phyloP scores from a whole-genome alignment of 1,284 basidiomycete species.

The Agaricales sp. region DNA sequence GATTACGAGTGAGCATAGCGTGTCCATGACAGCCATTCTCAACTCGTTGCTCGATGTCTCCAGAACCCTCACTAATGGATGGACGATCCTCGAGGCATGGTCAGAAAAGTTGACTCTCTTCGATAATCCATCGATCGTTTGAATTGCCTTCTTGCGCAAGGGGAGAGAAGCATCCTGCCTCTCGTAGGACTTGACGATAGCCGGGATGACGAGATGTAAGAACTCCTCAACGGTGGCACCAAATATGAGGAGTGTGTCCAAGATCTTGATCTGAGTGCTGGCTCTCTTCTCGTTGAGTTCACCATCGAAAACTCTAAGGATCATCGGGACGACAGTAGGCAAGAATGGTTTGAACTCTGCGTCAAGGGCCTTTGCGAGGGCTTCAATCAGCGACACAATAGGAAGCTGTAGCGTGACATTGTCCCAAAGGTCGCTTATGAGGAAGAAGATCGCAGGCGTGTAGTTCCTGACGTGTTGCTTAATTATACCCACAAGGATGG shows the following conservation, averaged over 20 bases:
- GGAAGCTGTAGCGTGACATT: slow-evolving; percentile 82
- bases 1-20: slow-evolving; percentile 83
- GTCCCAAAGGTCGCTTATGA: slow-evolving; percentile 88
- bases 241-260: slow-evolving; percentile 92
- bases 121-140: slow-evolving; percentile 87
- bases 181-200: slow-evolving; percentile 91
- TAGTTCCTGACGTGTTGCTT: slow-evolving; percentile 97
- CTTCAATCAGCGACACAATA: slow-evolving; percentile 89
- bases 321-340: slow-evolving; percentile 84
- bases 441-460: slow-evolving; percentile 71
- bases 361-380: slow-evolving; percentile 91
- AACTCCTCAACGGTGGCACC: slow-evolving; percentile 98
- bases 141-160: slow-evolving; percentile 83
- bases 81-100: slow-evolving; percentile 94
- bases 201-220: slow-evolving; percentile 91
- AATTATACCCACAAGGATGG: slow-evolving; percentile 93
- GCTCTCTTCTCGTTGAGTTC: slow-evolving; percentile 74
- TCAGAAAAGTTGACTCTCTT: slow-evolving; percentile 98
- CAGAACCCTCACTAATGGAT: slow-evolving; percentile 87
- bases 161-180: slow-evolving; percentile 65
- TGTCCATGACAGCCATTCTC: slow-evolving; percentile 85
- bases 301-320: slow-evolving; percentile 87
- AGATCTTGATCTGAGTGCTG: slow-evolving; percentile 80
- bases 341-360: slow-evolving; percentile 98
- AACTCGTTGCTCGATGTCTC: slow-evolving; percentile 77